Conservation (phyloP, 1,284 basidiomycete species). For the Rhodotorula mucilaginosa region DNA sequence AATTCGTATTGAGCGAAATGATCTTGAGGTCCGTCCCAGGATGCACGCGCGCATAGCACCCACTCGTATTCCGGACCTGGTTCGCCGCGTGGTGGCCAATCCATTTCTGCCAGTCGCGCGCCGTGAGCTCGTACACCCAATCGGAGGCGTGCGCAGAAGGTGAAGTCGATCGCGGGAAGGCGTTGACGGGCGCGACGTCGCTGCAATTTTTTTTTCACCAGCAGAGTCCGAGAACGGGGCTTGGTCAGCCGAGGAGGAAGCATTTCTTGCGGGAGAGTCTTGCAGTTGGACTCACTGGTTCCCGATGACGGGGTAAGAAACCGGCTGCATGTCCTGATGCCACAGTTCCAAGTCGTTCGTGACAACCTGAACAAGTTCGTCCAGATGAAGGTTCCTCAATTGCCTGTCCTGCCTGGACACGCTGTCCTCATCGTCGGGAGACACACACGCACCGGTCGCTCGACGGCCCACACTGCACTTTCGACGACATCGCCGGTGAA, state of each 20-base stretch:
- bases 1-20: conserved; percentile 60
- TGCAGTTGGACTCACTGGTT: conserved; percentile 41
- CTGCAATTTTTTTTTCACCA: conserved; percentile 16
- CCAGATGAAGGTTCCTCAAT: not conserved
- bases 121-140: conserved; percentile 42
- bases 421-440: too few species aligned
- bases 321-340: conserved; percentile 37
- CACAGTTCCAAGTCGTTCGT: conserved; percentile 27
- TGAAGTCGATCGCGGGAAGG: conserved; percentile 43
- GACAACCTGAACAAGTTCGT: not conserved
- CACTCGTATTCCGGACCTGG: conserved; percentile 20
- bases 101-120: conserved; percentile 41
- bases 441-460: conserved; percentile 14
- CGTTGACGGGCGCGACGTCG: conserved; percentile 47
- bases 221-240: not conserved
- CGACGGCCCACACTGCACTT: conserved; percentile 50
- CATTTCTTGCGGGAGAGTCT: not conserved
- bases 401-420: too few species aligned
- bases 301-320: conserved; percentile 44
- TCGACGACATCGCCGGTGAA: conserved; percentile 65
- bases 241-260: not conserved
- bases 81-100: conserved; percentile 36
- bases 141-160: conserved; percentile 18
- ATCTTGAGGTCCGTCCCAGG: conserved; percentile 45
- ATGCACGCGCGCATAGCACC: conserved; percentile 41